Evolutionary conservation across 148 eudicot species (phyloP), one percentile per base, ranked within the genome.

Genomic region (Heliosperma pusillum): DNA sequence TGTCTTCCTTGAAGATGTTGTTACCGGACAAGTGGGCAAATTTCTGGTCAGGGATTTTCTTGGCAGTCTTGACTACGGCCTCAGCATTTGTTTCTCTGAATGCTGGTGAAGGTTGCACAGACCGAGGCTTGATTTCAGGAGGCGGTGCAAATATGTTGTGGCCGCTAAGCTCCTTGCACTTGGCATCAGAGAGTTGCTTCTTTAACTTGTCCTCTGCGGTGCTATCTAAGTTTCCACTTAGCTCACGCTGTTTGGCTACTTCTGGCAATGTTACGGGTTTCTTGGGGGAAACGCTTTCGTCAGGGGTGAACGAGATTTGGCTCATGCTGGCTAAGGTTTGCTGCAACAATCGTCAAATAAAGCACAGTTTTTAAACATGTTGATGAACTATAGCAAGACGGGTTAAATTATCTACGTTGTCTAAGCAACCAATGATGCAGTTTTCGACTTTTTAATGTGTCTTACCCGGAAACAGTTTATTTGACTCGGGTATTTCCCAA

Each of bases 201-300:
- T 87, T 89, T 57, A 88, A 69, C 76, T 76, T 87, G 9, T 86
- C 87, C 42, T 91, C 97, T 0, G 87, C 62, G 16, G 86, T 85
- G 69, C 90, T 87, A 26, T 88, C 87, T 36, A 91, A 72, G 24
- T 73, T 89, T 25, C 98, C 98, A 55, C 97, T 89, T 65, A 93
- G 83, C 72, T 93, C 98, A 0, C 94, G 92, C 83, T 93, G 98
- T 79, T 93, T 93, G 19, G 92, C 98, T 47, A 87, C 98, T 80
- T 92, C 97, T 17, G 96, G 88, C 40, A 86, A 5, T 22, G 89
- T 58, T n/a, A 83, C 67, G 8, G 97, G 97, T 82, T 88, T 93
- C 88, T 91, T 93, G 2, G 89, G 91, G 69, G 92, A 83, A 36
- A 91, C 84, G 25, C 79, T 76, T 50, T 86, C 98, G 76, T 88